Conservation (phyloP, 2,329 filamentous ascomycete species). For the Ceratocystis lukuohia region DNA sequence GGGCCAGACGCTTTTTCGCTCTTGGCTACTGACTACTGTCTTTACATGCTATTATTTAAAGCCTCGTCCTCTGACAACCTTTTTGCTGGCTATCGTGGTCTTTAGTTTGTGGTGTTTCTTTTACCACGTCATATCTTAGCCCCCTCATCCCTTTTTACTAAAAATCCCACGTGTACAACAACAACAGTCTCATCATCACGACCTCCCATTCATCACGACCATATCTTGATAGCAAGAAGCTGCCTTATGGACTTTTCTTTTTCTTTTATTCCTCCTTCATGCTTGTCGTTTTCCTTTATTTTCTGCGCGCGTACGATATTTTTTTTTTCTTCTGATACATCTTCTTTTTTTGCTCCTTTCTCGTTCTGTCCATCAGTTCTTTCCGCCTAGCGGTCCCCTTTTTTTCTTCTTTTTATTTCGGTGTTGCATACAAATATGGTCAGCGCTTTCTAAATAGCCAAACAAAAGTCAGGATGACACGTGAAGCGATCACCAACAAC, state of each 20-base stretch:
- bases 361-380: background rate
- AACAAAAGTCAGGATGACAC: background rate
- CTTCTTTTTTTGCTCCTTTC: constrained; percentile 5
- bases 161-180: constrained; percentile 5
- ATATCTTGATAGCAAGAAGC: background rate
- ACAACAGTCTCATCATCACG: constrained; percentile 9
- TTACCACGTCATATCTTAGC: background rate
- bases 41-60: background rate
- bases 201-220: constrained; percentile 5
- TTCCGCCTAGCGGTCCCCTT: background rate
- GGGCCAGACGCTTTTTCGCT: background rate
- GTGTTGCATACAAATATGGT: background rate
- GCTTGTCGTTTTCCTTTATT: constrained; percentile 12
- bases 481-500: background rate
- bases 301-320: constrained; percentile 4
- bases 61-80: background rate
- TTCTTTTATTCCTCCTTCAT: background rate
- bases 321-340: constrained; percentile 6
- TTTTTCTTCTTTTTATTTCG: background rate
- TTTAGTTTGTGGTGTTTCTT: background rate
- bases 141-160: background rate
- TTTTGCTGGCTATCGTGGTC: background rate
- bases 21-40: background rate
- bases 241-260: constrained; percentile 1
- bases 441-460: background rate